Conservation (phyloP, 768 basidiomycete species). For the Tricholoma saponaceum region DNA sequence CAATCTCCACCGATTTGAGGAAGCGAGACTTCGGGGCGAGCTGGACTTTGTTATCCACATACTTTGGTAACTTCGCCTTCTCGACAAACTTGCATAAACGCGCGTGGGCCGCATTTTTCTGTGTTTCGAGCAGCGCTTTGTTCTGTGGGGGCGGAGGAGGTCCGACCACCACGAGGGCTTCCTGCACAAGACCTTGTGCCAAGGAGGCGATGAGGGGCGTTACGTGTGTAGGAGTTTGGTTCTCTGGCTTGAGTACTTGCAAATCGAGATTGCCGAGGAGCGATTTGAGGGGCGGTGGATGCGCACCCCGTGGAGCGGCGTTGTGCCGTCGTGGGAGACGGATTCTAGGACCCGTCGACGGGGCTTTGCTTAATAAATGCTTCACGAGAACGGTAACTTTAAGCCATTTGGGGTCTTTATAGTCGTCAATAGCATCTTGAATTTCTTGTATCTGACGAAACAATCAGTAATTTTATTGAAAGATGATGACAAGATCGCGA, state of each 20-base stretch:
- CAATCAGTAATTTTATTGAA: neutral
- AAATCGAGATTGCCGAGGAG: slow-evolving; percentile 47
- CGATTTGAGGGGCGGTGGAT: slow-evolving; percentile 14
- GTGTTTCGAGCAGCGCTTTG: slow-evolving; percentile 21
- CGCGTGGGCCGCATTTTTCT: slow-evolving; percentile 19
- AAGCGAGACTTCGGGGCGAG: slow-evolving; percentile 28
- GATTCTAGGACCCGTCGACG: slow-evolving; percentile 1
- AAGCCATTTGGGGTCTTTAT: slow-evolving; percentile 15
- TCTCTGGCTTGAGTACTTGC: slow-evolving; percentile 50
- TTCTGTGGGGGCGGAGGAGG: slow-evolving; percentile 29
- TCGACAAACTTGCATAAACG: slow-evolving; percentile 25
- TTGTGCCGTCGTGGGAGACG: slow-evolving; percentile 6
- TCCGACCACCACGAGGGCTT: slow-evolving; percentile 52
- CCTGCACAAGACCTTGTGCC: slow-evolving; percentile 48
- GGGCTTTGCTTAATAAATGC: slow-evolving; percentile 19
- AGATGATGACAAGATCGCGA: neutral
- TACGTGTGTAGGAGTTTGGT: slow-evolving; percentile 55
- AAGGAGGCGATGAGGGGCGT: slow-evolving; percentile 55
- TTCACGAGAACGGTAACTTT: slow-evolving; percentile 22
- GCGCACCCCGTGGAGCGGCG: slow-evolving; percentile 4
- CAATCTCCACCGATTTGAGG: slow-evolving; percentile 38
- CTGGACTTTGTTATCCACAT: slow-evolving; percentile 29
- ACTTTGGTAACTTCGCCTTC: slow-evolving; percentile 22
- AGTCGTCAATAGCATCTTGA: slow-evolving; percentile 24
- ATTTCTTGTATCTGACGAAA: slow-evolving; percentile 23